Percentiles rank a stretch among this genome's conserved stretches.
Conservation (phyloP, 768 basidiomycete species). For the Boletus speciosus region DNA sequence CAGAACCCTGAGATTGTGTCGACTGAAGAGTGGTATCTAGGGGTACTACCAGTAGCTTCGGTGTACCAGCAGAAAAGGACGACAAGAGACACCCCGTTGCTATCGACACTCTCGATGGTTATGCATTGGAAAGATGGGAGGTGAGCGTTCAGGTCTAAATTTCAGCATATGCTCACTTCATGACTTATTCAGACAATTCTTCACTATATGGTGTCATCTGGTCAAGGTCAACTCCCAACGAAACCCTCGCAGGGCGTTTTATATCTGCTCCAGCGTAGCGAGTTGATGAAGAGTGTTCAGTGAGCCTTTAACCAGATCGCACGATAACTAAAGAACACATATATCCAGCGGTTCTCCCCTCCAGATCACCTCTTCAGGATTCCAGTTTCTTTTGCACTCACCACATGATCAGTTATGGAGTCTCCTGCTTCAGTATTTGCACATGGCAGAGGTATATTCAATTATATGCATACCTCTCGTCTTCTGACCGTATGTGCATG, state of each 20-base stretch:
- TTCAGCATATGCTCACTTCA: not conserved
- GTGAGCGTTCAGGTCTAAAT: slow-evolving; percentile 37
- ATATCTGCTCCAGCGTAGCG: slow-evolving; percentile 77
- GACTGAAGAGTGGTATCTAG: slow-evolving; percentile 35
- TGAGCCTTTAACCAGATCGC: slow-evolving; percentile 33
- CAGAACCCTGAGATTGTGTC: not conserved
- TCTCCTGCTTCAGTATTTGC: slow-evolving; percentile 84
- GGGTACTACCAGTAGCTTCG: slow-evolving; percentile 79
- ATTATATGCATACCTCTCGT: not conserved
- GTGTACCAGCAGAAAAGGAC: slow-evolving; percentile 66
- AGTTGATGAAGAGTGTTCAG: slow-evolving; percentile 77
- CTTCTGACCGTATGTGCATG: slow-evolving; percentile 11
- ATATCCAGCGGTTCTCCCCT: slow-evolving; percentile 48
- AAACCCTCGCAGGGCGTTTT: slow-evolving; percentile 83
- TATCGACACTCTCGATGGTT: slow-evolving; percentile 67
- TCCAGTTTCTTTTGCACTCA: slow-evolving; percentile 93
- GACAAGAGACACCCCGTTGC: slow-evolving; percentile 53
- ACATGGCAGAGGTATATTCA: slow-evolving; percentile 69
- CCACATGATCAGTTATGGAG: slow-evolving; percentile 97
- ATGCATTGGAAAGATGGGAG: slow-evolving; percentile 90
- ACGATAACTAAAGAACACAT: not conserved
- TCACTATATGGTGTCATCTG: slow-evolving; percentile 97
- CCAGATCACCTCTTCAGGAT: slow-evolving; percentile 90
- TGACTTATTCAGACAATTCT: slow-evolving; percentile 70
- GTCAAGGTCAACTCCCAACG: slow-evolving; percentile 67